Evolutionary conservation across 139 green algal species (phyloP).

Genomic region (Chlamydomonas sp.): DNA sequence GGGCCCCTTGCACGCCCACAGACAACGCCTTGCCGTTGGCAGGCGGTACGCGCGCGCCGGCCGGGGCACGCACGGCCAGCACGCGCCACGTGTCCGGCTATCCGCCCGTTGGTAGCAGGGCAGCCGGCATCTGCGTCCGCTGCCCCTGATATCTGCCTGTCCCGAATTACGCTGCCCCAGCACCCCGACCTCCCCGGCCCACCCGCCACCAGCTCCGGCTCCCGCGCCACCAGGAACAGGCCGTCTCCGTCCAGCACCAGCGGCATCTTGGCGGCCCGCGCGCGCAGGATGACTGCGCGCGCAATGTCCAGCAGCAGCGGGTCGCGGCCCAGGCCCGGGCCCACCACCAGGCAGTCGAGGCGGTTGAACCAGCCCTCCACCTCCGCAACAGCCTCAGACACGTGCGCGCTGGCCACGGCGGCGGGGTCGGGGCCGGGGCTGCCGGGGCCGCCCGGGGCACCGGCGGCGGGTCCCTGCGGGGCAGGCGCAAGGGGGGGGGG

Average conservation of each 20-base stretch:
- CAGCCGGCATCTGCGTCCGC: too few relatives aligned
- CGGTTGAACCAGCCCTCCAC: conserved; percentile 73
- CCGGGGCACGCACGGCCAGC: too few relatives aligned
- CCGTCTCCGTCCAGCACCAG: conserved; percentile 59
- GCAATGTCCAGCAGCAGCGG: conserved; percentile 40
- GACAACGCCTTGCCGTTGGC: not conserved
- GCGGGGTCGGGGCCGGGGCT: conserved; percentile 4
- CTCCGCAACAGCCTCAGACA: conserved; percentile 38
- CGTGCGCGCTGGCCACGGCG: conserved; percentile 5
- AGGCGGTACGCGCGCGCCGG: too few relatives aligned
- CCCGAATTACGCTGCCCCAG: too few relatives aligned
- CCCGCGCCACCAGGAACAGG: conserved; percentile 48
- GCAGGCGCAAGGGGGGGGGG: not conserved
- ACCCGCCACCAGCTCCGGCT: conserved; percentile 55
- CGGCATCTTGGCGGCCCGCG: conserved; percentile 42
- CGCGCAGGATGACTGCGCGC: conserved; percentile 14
- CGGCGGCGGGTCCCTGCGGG: not conserved
- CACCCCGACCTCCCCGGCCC: not conserved
- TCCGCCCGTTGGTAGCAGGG: too few relatives aligned
- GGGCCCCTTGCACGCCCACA: not conserved
- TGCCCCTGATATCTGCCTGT: too few relatives aligned
- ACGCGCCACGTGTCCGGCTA: too few relatives aligned
- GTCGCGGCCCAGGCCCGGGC: conserved; percentile 83
- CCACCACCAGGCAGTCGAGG: conserved; percentile 82
- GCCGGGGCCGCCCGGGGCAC: not conserved